Evolutionary conservation across 2,329 filamentous ascomycete species (phyloP), one percentile per base, ranked within the genome.

Genomic region (Hypomyces rosellus): DNA sequence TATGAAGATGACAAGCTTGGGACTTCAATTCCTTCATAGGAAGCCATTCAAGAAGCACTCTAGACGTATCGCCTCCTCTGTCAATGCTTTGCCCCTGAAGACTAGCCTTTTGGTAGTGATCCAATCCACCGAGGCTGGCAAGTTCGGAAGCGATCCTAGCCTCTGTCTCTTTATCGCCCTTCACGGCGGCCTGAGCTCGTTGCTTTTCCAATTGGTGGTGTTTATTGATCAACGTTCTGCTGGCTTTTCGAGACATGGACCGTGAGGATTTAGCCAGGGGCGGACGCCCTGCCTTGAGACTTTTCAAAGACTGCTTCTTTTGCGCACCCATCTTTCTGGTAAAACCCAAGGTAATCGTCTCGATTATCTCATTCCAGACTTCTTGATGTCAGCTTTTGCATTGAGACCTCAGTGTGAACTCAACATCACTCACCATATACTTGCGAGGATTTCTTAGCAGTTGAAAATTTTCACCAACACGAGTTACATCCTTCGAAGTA

Each of bases 41-140:
- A 6, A 86, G 69, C 84, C 84, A 86, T 53, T 83, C 74, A 62
- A 86, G 75, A 34, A 87, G 69, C 11, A 85, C 66, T 52, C 70
- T 77, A 13, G 82, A 86, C 47, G 81, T 86, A 64, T 87, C 84
- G 14, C 84, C 84, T 20, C 84, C 84, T 46, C 84, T 75, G 58
- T 85, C 82, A 50, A 73, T 73, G 46, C 80, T 76, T 62, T 87
- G 84, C 13, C 84, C 84, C 51, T 84, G 79, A n/a, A 86, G 72
- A 63, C 84, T 86, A 25, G 84, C 84, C 58, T 77, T 75, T 60
- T 87, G 84, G 57, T 87, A 87, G 49, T 72, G 74, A 46, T 80
- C 72, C 20, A 87, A 69, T 0, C 84, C 84, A 3, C 84, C 84
- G 3, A 84, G 65, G 3, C 72, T 71, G 36, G 75, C 66, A 42